These are phyloP conservation scores for Colletotrichum sidae DNA, from an alignment of 2,329 filamentous ascomycete species.

Conservation along the genomic window DNA sequence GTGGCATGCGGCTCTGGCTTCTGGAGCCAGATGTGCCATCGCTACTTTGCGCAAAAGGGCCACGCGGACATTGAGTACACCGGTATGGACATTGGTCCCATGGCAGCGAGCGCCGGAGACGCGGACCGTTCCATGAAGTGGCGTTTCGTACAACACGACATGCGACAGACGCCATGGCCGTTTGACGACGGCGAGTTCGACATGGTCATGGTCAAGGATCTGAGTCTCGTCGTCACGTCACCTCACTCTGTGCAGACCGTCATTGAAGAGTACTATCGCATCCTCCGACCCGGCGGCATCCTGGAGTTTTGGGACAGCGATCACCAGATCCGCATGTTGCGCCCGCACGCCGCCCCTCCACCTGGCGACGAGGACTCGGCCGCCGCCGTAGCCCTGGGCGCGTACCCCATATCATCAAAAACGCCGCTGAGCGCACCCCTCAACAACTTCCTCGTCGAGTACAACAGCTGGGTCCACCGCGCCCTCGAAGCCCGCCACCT, in stretches of 20 bases:
- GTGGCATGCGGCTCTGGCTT: slow-evolving; percentile 88
- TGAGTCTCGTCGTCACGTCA: slow-evolving; percentile 74
- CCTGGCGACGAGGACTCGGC: slow-evolving; percentile 19
- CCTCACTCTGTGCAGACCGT: slow-evolving; percentile 63
- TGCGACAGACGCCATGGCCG: slow-evolving; percentile 80
- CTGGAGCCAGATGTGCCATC: slow-evolving; percentile 90
- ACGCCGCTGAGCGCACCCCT: slow-evolving; percentile 84
- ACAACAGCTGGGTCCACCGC: slow-evolving; percentile 84
- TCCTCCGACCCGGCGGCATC: slow-evolving; percentile 81
- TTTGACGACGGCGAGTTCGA: slow-evolving; percentile 86
- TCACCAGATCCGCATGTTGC: slow-evolving; percentile 83
- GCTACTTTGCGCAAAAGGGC: slow-evolving; percentile 78
- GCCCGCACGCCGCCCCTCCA: slow-evolving; percentile 77
- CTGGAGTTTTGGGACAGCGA: slow-evolving; percentile 94
- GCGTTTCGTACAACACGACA: slow-evolving; percentile 89
- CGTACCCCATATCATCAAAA: slow-evolving; percentile 84
- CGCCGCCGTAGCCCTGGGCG: slow-evolving; percentile 76
- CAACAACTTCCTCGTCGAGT: slow-evolving; percentile 85
- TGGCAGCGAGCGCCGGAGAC: slow-evolving; percentile 62
- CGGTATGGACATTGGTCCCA: slow-evolving; percentile 82
- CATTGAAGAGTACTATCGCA: slow-evolving; percentile 79
- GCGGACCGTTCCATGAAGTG: slow-evolving; percentile 81
- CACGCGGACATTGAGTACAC: slow-evolving; percentile 80
- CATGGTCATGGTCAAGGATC: slow-evolving; percentile 88
- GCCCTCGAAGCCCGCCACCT: slow-evolving; percentile 79